Conservation (phyloP, 202 grass and related monocot genomes). For the Zizania palustris region DNA sequence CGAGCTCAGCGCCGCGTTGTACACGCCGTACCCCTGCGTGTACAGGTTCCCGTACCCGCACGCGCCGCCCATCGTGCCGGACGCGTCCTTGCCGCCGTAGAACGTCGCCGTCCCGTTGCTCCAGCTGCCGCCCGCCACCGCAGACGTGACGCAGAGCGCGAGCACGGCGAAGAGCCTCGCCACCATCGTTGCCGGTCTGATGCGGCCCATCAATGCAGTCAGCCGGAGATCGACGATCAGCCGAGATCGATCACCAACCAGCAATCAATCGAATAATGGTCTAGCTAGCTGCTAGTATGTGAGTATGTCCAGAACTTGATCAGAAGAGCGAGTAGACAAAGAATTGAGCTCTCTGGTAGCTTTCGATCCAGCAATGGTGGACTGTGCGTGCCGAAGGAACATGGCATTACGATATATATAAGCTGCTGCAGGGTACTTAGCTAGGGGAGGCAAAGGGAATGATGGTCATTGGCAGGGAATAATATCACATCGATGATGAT, state of each 20-base stretch:
- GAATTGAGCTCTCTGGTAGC: not conserved
- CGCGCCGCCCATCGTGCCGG: slow-evolving; percentile 62
- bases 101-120: slow-evolving; percentile 47
- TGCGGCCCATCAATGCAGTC: slow-evolving; percentile 43
- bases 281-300: not conserved
- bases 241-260: too few species aligned
- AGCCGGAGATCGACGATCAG: too few species aligned
- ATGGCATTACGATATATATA: slow-evolving; percentile 31
- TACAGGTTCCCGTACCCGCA: slow-evolving; percentile 69
- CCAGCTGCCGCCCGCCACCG: not conserved
- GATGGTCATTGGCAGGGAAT: slow-evolving; percentile 56
- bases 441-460: slow-evolving; percentile 23
- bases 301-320: too few species aligned
- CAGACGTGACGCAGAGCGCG: slow-evolving; percentile 4
- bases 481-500: slow-evolving; percentile 40
- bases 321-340: too few species aligned
- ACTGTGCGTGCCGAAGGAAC: not conserved
- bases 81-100: slow-evolving; percentile 47
- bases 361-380: not conserved
- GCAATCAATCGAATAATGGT: not conserved
- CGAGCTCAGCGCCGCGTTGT: slow-evolving; percentile 68
- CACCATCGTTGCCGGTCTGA: not conserved
- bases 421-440: not conserved
- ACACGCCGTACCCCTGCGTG: slow-evolving; percentile 56
- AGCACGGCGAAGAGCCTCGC: not conserved